Base-by-base conservation (phyloP, 352 stramenopile species). In the Pythium chondricola region DNA sequence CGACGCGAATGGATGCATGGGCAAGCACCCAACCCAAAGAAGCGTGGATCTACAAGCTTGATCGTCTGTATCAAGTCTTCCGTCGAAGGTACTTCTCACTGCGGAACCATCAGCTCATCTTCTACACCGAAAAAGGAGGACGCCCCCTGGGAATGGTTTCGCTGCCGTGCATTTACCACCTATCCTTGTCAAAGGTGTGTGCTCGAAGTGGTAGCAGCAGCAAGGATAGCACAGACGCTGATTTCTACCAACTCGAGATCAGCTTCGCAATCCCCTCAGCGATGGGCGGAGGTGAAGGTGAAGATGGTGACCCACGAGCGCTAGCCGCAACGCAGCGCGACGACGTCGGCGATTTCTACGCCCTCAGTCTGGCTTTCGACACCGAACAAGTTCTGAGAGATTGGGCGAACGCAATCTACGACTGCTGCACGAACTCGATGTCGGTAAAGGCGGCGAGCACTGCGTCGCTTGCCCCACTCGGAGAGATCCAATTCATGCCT, bases 401-500 rank as follows among this genome's bases (percentile, higher is more conserved):
- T 39, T 94, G 83, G 83, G 80, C 83, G 2, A 52, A 70, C 7
- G 67, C 72, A 13, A 91, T 94, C 43, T 90, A 88, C 52, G 74
- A 94, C 21, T 92, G 83, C 57, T 92, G 80, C 37, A 92, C 83
- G 3, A 94, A 94, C 52, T 90, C 83, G 2, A 89, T 91, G 80
- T 86, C 80, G 21, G 57, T 91, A n/a, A 83, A 92, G 50, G 67
- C 65, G 6, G 49, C 50, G 0, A 44, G 54, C 6, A 85, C 73
- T 25, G 56, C 71, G 13, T 75, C 71, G 4, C 46, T 93, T 18
- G 67, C 65, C 17, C 73, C 75, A 6, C 61, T 91, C 1, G 74
- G 68, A 27, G 69, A 85, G 2, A 92, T 94, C 31, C 80, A 90
- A 39, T 67, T 84, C 8, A 62, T 94, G n/a, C 83, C 83, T 5